Base-by-base conservation (phyloP, 2,329 filamentous ascomycete genomes). In the Hypoxylon sp. region DNA sequence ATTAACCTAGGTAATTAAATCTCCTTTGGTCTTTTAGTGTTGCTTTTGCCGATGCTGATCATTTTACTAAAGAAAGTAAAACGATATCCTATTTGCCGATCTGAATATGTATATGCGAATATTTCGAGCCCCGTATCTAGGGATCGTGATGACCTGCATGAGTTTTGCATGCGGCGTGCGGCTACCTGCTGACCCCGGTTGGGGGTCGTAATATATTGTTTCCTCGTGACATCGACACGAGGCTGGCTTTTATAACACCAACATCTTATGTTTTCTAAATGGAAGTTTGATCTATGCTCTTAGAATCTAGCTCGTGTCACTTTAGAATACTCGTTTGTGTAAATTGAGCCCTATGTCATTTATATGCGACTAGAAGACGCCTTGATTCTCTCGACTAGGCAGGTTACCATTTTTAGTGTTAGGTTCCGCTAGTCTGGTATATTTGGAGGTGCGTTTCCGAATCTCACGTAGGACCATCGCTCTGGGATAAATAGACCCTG, bases 161-260 rank as follows among this genome's bases (percentile, higher is more conserved):
- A 52, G 6, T 13, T 44, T 44, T 57, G 39, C 17, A 42, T 31
- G 37, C 22, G 35, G 37, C 26, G 59, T 60, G 55, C 50, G 62
- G 62, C 62, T 59, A 57, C 50, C 42, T 22, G 55, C 47, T 60
- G 56, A 60, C 56, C 33, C 9, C 46, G 24, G 9, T 17, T 29
- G 33, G 61, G 48, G 46, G 62, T 51, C 50, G 55, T 50, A 47
- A 47, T 52, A 44, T 50, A 48, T 46, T 9, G 50, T 39, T 22
- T 42, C 39, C 48, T 51, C 39, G 55, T 65, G 62, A 65, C 47
- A 26, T 53, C 47, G 50, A 39, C 61, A 64, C 61, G 61, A 64
- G 61, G 54, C 39, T 64, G 46, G 10, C 31, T 24, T 31, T 35
- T 42, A 29, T 39, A 52, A 39, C 39, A 17, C 31, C 47, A 46